These are phyloP conservation scores for Endogone sp. DNA, from an alignment of 192 early-diverging fungal genomes.

Conservation along the genomic window DNA sequence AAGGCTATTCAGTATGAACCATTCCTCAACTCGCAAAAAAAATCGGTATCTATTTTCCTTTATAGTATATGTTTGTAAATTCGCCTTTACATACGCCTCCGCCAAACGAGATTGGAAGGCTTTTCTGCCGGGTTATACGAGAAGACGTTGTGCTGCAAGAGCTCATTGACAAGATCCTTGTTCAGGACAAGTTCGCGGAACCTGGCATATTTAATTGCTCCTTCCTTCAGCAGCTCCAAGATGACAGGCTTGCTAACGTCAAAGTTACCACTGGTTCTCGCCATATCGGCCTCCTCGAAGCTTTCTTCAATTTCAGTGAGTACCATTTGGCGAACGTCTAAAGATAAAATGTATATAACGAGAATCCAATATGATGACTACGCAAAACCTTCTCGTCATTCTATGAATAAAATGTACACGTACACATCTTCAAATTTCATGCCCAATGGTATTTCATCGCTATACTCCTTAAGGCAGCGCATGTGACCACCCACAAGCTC, in stretches of 20 bases:
- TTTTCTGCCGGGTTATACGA: constrained; percentile 7
- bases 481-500: background rate
- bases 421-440: constrained; percentile 12
- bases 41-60: background rate
- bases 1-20: no score
- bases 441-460: no score
- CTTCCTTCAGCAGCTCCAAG: constrained; percentile 8
- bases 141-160: constrained; percentile 8
- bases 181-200: constrained; percentile 4
- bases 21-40: no score
- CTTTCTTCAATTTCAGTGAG: background rate
- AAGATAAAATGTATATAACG: constrained; percentile 16
- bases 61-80: background rate
- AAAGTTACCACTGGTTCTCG: background rate
- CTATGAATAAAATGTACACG: background rate
- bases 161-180: constrained; percentile 4
- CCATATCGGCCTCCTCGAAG: constrained; percentile 10
- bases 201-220: no score
- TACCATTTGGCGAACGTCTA: constrained; percentile 12
- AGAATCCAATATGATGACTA: background rate
- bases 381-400: no score
- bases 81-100: constrained; percentile 10
- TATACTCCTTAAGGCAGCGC: no score
- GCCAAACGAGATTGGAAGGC: constrained; percentile 13
- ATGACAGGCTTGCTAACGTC: constrained; percentile 6